These are phyloP conservation scores for Rhodotorula paludigena DNA, from an alignment of 768 basidiomycete genomes.

Conservation along the genomic window DNA sequence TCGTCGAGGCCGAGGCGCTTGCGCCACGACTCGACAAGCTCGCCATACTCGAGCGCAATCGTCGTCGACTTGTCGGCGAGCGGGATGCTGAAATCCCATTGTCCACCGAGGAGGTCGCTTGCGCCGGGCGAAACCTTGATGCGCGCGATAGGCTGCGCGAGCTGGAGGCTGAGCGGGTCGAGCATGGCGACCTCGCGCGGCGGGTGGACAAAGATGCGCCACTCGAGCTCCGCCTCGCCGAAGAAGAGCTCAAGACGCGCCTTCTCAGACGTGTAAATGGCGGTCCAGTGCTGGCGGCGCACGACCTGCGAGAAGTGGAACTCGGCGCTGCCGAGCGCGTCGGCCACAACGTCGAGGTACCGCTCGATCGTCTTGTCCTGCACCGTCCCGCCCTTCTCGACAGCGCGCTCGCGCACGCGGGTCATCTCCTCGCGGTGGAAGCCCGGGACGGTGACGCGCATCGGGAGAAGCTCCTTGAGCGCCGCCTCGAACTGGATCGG, in stretches of 20 bases:
- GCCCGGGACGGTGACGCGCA: conserved; percentile 60
- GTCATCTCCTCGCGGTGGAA: conserved; percentile 45
- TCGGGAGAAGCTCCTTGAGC: conserved; percentile 75
- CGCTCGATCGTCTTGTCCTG: not conserved
- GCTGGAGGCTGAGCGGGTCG: conserved; percentile 66
- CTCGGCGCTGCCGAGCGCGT: conserved; percentile 40
- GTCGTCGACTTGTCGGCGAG: conserved; percentile 45
- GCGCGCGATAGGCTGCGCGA: conserved; percentile 72
- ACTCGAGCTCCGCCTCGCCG: conserved; percentile 71
- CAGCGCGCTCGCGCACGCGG: conserved; percentile 2
- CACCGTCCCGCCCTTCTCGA: conserved; percentile 12
- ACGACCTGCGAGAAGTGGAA: conserved; percentile 78
- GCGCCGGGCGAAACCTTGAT: conserved; percentile 48
- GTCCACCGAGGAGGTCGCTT: conserved; percentile 53
- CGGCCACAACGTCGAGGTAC: conserved; percentile 38
- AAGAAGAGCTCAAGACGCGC: conserved; percentile 72
- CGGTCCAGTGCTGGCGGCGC: conserved; percentile 83
- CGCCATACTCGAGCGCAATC: conserved; percentile 17
- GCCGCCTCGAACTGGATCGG: conserved; percentile 70
- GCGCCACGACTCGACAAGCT: conserved; percentile 69
- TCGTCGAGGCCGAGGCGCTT: conserved; percentile 67
- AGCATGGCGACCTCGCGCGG: conserved; percentile 56
- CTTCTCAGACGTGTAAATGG: conserved; percentile 64
- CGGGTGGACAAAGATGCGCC: conserved; percentile 67
- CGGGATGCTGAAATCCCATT: conserved; percentile 60